Base-by-base conservation (phyloP, 441 rosid genomes). In the Pelargonium citronellum region DNA sequence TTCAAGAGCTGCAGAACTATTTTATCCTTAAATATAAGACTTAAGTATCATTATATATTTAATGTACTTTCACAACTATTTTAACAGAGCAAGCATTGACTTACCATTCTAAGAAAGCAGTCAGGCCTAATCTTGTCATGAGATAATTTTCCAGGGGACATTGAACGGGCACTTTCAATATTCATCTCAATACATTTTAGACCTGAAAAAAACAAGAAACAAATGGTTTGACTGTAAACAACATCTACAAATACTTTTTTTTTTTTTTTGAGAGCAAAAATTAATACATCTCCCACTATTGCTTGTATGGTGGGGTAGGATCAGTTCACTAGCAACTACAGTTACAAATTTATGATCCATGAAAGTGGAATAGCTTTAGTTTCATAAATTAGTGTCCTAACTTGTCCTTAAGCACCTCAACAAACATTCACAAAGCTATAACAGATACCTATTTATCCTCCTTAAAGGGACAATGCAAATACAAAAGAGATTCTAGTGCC, bases 61-160 rank as follows among this genome's bases (percentile, higher is more conserved):
- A 53, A 13, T 16, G 19, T 16, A 60, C 20, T 74, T 64, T 15
- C 62, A 61, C 44, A 43, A 5, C 16, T 8, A 37, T 24, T 60
- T 71, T 63, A 64, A 44, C 27, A 71, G 13, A 70, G 70, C 77
- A 1, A 55, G 7, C 27, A 69, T 74, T 57, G 63, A 1, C 63
- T 6, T 84, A 94, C 99, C 99, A 94, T 86, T 83, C 80, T 87
- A 57, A 95, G 92, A 84, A 90, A 89, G 83, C 96, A 82, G 74
- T 84, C 88, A 61, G 97, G 89, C 80, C 80, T 81, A 73, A 67
- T 78, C 80, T 79, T 84, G 67, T 76, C 80, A 75, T 78, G 79
- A 68, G 86, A 80, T 67, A 84, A 79, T 74, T 83, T 91, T 74
- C 80, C 88, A 10, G 90, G 84, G 68, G 79, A 87, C 95, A 90